phyloP scores from a whole-genome alignment of 495 filamentous ascomycete species.

The Aspergillus diversus region DNA sequence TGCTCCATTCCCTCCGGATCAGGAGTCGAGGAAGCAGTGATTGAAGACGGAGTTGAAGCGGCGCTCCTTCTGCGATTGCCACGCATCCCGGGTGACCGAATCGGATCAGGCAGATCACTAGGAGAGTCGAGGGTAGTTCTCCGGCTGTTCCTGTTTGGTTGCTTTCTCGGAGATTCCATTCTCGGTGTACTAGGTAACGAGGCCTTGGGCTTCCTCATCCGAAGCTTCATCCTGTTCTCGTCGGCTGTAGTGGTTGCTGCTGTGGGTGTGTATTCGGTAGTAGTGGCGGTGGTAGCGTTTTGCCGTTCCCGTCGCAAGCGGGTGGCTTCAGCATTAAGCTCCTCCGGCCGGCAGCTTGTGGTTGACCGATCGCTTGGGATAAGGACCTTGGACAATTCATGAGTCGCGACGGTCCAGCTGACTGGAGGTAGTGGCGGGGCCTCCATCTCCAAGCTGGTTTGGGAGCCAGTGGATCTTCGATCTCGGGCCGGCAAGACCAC shows the following conservation, averaged over 20 bases:
- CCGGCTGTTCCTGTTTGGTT: constrained; percentile 53
- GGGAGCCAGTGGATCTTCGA: constrained; percentile 47
- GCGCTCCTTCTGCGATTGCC: constrained; percentile 43
- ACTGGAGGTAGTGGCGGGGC: constrained; percentile 76
- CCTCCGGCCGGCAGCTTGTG: constrained; percentile 72
- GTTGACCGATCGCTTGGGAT: constrained; percentile 75
- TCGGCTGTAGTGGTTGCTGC: constrained; percentile 35
- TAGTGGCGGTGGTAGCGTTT: constrained; percentile 44
- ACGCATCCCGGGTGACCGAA: constrained; percentile 37
- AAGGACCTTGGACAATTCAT: constrained; percentile 80
- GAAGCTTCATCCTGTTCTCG: constrained; percentile 68
- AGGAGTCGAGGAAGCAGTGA: constrained; percentile 15
- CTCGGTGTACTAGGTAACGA: constrained; percentile 43
- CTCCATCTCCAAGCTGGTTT: constrained; percentile 39
- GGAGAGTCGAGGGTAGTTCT: constrained; percentile 68
- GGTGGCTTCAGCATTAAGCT: constrained; percentile 69
- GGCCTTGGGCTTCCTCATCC: constrained; percentile 68
- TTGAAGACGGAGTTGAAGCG: constrained; percentile 22
- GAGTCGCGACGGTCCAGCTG: constrained; percentile 77
- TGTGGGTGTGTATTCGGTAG: constrained; percentile 21
- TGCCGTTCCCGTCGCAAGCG: constrained; percentile 65
- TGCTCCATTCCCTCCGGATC: constrained; percentile 18
- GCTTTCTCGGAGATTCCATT: constrained; percentile 53
- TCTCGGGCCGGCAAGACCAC: constrained; percentile 61
- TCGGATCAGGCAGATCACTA: constrained; percentile 42